Conservation (phyloP, 108 stramenopile species). For the Mediolabrus comicus region DNA sequence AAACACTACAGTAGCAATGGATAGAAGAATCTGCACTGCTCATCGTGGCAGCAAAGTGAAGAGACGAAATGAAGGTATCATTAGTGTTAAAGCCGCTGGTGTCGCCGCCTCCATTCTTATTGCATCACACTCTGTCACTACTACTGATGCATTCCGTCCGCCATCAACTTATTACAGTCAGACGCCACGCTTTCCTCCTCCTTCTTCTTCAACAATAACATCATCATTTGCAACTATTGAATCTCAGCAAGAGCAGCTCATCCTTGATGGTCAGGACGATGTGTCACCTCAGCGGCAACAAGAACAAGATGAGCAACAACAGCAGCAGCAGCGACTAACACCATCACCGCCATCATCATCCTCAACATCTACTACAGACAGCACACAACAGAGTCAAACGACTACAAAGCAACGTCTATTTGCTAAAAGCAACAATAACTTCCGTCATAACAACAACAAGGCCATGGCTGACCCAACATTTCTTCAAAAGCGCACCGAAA, state of each 20-base stretch:
- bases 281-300: too few relatives aligned
- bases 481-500: conserved; percentile 59
- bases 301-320: neutral
- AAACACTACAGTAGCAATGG: too few relatives aligned
- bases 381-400: neutral
- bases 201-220: neutral
- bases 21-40: neutral
- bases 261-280: neutral
- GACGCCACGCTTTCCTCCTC: neutral
- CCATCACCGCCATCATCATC: too few relatives aligned
- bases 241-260: neutral
- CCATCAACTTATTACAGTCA: neutral
- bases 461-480: conserved; percentile 58
- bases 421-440: neutral
- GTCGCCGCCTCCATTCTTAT: neutral
- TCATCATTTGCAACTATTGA: neutral
- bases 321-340: neutral
- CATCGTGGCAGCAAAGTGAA: neutral
- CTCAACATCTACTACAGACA: too few relatives aligned
- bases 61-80: neutral
- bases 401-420: neutral
- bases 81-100: neutral
- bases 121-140: neutral
- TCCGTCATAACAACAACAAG: conserved; percentile 35
- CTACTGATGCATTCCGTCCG: neutral